Evolutionary conservation across 2,329 filamentous ascomycete species (phyloP).

Genomic region (Colletotrichum sp.): DNA sequence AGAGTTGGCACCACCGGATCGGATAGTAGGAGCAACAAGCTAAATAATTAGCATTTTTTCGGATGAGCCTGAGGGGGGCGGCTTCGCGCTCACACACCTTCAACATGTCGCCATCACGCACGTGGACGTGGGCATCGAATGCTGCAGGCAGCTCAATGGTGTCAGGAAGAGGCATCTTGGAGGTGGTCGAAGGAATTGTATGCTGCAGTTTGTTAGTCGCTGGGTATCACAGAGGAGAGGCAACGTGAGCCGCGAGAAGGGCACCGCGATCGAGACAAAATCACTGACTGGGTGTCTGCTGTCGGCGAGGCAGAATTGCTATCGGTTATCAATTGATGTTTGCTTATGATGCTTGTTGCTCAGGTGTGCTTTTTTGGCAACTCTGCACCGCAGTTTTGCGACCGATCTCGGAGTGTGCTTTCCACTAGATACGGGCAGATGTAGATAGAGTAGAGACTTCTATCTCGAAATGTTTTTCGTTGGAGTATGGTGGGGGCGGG

Average conservation of each 20-base stretch:
- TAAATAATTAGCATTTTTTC: not conserved
- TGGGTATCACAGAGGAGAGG: not conserved
- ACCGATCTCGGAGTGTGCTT: not conserved
- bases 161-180: conserved; percentile 14
- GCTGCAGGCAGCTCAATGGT: conserved; percentile 62
- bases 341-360: not conserved
- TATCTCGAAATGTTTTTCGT: conserved; percentile 17
- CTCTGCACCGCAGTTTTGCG: not conserved
- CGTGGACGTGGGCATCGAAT: conserved; percentile 74
- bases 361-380: not conserved
- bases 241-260: not conserved
- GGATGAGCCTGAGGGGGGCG: not conserved
- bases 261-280: not conserved
- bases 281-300: not conserved
- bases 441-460: not conserved
- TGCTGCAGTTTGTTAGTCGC: not conserved
- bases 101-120: conserved; percentile 72
- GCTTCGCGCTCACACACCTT: conserved; percentile 20
- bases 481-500: conserved; percentile 21
- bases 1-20: conserved; percentile 61
- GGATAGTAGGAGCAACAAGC: conserved; percentile 53
- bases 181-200: not conserved
- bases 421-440: not conserved
- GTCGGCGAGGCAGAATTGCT: not conserved
- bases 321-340: not conserved